These are phyloP conservation scores for Grosmannia huntii DNA, from an alignment of 2,329 filamentous ascomycete genomes.

Conservation along the genomic window DNA sequence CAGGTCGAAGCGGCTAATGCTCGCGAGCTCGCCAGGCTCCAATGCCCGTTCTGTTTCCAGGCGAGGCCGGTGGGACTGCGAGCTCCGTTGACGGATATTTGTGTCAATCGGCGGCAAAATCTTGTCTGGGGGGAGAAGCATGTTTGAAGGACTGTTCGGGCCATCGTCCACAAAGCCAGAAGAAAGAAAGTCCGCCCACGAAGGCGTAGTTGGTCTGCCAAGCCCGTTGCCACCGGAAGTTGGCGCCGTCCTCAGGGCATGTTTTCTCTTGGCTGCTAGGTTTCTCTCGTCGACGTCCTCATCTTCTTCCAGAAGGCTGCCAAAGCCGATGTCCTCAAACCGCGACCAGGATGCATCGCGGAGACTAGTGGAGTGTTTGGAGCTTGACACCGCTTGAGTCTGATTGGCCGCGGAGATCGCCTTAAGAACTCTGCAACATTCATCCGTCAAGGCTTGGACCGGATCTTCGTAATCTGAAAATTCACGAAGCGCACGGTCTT, in stretches of 20 bases:
- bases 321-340: conserved; percentile 91
- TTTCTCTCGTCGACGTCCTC: conserved; percentile 47
- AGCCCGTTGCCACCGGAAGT: conserved; percentile 53
- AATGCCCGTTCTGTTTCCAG: conserved; percentile 56
- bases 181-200: conserved; percentile 95
- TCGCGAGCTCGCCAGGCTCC: conserved; percentile 88
- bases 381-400: conserved; percentile 54
- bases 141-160: conserved; percentile 47
- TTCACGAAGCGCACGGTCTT: conserved; percentile 69
- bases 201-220: conserved; percentile 82
- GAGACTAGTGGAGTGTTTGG: conserved; percentile 58
- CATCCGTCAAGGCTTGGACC: conserved; percentile 75
- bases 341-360: conserved; percentile 90
- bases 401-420: conserved; percentile 84
- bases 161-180: conserved; percentile 77
- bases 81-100: conserved; percentile 63
- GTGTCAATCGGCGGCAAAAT: conserved; percentile 72
- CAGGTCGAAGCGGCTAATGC: conserved; percentile 71
- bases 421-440: conserved; percentile 81
- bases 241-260: conserved; percentile 47
- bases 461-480: conserved; percentile 88
- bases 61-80: conserved; percentile 67
- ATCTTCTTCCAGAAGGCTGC: conserved; percentile 58
- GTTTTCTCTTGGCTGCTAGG: conserved; percentile 25
- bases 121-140: conserved; percentile 85